Conservation (phyloP, 495 filamentous ascomycete species). For the Jackrogersella minutella region DNA sequence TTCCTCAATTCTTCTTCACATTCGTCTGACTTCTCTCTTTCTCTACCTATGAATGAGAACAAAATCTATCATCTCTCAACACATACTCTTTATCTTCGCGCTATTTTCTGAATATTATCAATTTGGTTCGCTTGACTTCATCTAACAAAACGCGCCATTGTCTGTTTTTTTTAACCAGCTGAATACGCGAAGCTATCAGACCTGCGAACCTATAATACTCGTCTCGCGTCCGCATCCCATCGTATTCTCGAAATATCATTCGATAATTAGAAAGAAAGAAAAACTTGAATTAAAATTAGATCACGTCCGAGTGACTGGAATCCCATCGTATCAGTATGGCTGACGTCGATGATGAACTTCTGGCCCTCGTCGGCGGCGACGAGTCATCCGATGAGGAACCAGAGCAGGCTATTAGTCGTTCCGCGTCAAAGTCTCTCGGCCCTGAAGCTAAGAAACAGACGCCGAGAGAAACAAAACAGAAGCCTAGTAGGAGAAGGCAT, state of each 20-base stretch:
- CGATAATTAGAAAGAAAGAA: neutral
- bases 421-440: conserved; percentile 46
- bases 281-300: neutral
- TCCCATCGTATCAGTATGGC: conserved; percentile 60
- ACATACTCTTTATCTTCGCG: neutral
- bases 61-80: neutral
- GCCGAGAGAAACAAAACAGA: conserved; percentile 58
- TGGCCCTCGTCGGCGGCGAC: conserved; percentile 80
- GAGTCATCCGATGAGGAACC: conserved; percentile 60
- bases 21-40: neutral
- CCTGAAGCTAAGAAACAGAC: conserved; percentile 49
- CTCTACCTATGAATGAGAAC: neutral
- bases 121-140: neutral
- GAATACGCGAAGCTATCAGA: neutral
- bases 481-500: conserved; percentile 51
- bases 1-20: neutral
- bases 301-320: neutral
- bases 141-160: neutral
- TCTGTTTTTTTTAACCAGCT: neutral
- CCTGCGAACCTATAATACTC: neutral
- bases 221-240: neutral
- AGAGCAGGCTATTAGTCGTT: conserved; percentile 50
- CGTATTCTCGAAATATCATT: neutral
- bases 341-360: conserved; percentile 86
- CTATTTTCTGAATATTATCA: conserved; percentile 5